Conservation (phyloP, 352 stramenopile genomes). For the Phytophthora sansomeana region DNA sequence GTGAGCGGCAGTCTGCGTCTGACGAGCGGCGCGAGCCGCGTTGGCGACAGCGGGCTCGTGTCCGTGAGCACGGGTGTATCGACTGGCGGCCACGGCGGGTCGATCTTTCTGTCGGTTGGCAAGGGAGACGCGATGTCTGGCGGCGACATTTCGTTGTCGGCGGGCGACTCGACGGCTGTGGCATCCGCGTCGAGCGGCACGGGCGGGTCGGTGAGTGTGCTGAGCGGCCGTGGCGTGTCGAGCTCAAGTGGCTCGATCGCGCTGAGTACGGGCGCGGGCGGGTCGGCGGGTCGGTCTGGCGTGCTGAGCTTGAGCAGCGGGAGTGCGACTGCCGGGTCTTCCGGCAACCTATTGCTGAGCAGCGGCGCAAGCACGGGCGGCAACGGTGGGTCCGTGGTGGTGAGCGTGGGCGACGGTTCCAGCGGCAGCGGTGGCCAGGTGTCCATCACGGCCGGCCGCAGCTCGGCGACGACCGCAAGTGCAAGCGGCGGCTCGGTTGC, state of each 20-base stretch:
- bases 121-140: slow-evolving; percentile 5
- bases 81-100: too few relatives aligned
- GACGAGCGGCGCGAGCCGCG: neutral
- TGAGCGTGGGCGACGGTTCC: slow-evolving; percentile 8
- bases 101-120: slow-evolving; percentile 13
- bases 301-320: too few relatives aligned
- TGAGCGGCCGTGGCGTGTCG: slow-evolving; percentile 22
- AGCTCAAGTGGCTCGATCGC: slow-evolving; percentile 26
- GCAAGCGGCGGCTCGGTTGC: slow-evolving; percentile 8
- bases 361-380: slow-evolving; percentile 17
- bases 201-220: slow-evolving; percentile 14
- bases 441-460: slow-evolving; percentile 9
- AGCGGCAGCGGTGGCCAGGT: slow-evolving; percentile 14
- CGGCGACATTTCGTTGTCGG: slow-evolving; percentile 14
- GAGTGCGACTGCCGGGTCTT: too few relatives aligned
- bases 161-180: slow-evolving; percentile 16
- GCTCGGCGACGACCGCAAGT: slow-evolving; percentile 11
- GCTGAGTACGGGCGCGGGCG: slow-evolving; percentile 22
- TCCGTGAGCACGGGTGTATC: too few relatives aligned
- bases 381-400: slow-evolving; percentile 17
- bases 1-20: neutral
- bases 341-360: slow-evolving; percentile 12
- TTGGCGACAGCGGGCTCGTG: too few relatives aligned
- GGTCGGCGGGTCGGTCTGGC: too few relatives aligned
- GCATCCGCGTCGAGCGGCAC: slow-evolving; percentile 1